phyloP scores from a whole-genome alignment of 73 alveolate genomes.

The Durusdinium trenchii region DNA sequence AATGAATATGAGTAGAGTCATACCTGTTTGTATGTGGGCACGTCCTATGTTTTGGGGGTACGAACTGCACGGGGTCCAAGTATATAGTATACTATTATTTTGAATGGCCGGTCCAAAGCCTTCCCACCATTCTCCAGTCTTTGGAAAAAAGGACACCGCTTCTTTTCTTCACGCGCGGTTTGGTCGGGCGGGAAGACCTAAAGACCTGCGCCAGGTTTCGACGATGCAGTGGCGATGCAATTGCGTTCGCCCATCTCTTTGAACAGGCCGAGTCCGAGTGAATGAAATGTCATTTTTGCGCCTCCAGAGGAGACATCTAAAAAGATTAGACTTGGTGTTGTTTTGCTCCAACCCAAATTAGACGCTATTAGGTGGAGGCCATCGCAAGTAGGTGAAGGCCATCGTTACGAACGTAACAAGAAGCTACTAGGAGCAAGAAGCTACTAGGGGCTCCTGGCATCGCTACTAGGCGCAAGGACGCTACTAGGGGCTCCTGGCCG shows the following conservation, averaged over 20 bases:
- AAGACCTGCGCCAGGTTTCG: slow-evolving; percentile 57
- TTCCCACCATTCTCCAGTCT: background rate
- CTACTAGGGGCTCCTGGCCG: too few species aligned
- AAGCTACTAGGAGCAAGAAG: too few species aligned
- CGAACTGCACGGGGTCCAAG: too few species aligned
- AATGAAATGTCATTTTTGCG: background rate
- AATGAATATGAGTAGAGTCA: too few species aligned
- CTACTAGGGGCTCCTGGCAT: too few species aligned
- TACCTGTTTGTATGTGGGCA: too few species aligned
- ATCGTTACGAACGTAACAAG: too few species aligned
- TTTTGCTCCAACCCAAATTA: background rate
- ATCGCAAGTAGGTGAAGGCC: too few species aligned
- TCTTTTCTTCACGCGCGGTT: background rate
- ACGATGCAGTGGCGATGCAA: slow-evolving; percentile 78
- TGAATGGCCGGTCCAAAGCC: too few species aligned
- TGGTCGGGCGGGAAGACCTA: background rate
- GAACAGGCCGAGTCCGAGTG: slow-evolving; percentile 6
- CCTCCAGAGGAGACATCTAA: background rate
- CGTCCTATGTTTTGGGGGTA: background rate
- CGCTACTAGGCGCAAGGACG: too few species aligned
- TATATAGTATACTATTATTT: too few species aligned
- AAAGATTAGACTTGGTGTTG: background rate
- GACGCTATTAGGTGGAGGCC: too few species aligned
- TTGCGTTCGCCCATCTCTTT: slow-evolving; percentile 64
- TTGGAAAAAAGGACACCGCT: background rate